Conservation (phyloP, 2,329 filamentous ascomycete species). For the Metarhizium guizhouense region DNA sequence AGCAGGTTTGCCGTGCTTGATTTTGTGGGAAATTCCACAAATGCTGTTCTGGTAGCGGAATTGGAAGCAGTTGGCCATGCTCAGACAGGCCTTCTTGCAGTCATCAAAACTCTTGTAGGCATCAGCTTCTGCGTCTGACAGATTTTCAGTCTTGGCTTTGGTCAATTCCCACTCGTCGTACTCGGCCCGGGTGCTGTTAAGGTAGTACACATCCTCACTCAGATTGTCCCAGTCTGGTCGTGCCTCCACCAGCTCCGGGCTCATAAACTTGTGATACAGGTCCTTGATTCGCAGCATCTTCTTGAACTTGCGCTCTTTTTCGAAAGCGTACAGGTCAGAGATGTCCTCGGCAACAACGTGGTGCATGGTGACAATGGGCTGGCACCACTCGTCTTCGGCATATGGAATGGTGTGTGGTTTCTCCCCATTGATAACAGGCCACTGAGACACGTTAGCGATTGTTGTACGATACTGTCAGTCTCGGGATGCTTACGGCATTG, state of each 20-base stretch:
- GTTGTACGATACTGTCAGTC: neutral
- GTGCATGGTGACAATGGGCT: slow-evolving; percentile 47
- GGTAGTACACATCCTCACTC: slow-evolving; percentile 34
- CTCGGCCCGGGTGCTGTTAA: slow-evolving; percentile 20
- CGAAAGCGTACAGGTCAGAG: slow-evolving; percentile 41
- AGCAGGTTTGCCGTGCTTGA: slow-evolving; percentile 30
- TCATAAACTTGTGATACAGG: slow-evolving; percentile 37
- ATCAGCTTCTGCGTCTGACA: slow-evolving; percentile 27
- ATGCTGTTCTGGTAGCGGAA: slow-evolving; percentile 29
- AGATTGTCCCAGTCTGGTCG: slow-evolving; percentile 46
- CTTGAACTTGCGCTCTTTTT: slow-evolving; percentile 28
- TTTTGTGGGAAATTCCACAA: slow-evolving; percentile 25
- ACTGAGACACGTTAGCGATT: slow-evolving; percentile 19
- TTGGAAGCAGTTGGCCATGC: slow-evolving; percentile 28
- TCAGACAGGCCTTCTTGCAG: slow-evolving; percentile 36
- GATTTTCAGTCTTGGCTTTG: slow-evolving; percentile 22
- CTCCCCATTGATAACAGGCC: slow-evolving; percentile 47
- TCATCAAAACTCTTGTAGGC: slow-evolving; percentile 33
- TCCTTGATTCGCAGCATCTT: slow-evolving; percentile 34
- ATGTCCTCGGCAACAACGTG: slow-evolving; percentile 43
- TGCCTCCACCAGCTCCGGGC: slow-evolving; percentile 25
- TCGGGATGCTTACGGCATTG: slow-evolving; percentile 27
- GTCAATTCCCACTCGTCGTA: slow-evolving; percentile 23
- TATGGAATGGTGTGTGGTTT: slow-evolving; percentile 43
- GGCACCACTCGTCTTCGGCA: slow-evolving; percentile 41